A percentile compares a stretch with the other conserved stretches of the same genome.
Conservation (phyloP, 1,139 yeast species). For the Zygosaccharomyces pseudobailii region DNA sequence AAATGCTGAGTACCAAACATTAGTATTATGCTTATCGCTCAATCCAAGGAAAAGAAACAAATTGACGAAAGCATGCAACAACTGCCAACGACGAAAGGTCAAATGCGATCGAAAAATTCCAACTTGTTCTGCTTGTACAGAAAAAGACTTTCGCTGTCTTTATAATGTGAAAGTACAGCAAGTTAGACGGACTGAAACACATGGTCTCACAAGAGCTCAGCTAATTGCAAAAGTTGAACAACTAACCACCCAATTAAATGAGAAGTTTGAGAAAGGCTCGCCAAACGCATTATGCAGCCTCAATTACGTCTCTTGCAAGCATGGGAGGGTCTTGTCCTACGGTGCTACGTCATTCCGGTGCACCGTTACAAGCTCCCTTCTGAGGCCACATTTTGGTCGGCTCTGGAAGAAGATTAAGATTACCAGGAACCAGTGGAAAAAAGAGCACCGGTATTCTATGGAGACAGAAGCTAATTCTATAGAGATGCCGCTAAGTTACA, state of each 20-base stretch:
- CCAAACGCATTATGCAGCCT: slow-evolving; percentile 1
- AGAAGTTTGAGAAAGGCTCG: background rate
- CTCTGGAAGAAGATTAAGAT: slow-evolving; percentile 2
- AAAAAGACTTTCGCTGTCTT: background rate
- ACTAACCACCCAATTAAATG: background rate
- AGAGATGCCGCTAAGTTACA: no score
- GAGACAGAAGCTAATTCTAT: background rate
- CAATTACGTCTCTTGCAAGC: slow-evolving; percentile 2
- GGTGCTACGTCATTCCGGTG: slow-evolving; percentile 6
- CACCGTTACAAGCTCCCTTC: background rate
- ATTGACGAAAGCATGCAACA: slow-evolving; percentile 4
- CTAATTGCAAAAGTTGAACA: slow-evolving; percentile 3
- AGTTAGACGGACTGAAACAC: background rate
- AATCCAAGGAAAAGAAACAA: slow-evolving; percentile 1
- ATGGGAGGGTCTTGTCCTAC: slow-evolving; percentile 1
- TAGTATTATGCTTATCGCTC: background rate
- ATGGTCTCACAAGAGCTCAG: background rate
- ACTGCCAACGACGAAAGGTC: slow-evolving; percentile 3
- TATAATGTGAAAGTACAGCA: background rate
- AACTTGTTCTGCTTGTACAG: background rate
- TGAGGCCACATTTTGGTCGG: background rate
- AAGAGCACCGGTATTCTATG: slow-evolving; percentile 2
- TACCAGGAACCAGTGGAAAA: slow-evolving; percentile 3
- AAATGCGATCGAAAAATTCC: slow-evolving; percentile 5
- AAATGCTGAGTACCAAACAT: background rate